Conservation (phyloP, 116 monocot genomes). For the Phalaenopsis hybrid region DNA sequence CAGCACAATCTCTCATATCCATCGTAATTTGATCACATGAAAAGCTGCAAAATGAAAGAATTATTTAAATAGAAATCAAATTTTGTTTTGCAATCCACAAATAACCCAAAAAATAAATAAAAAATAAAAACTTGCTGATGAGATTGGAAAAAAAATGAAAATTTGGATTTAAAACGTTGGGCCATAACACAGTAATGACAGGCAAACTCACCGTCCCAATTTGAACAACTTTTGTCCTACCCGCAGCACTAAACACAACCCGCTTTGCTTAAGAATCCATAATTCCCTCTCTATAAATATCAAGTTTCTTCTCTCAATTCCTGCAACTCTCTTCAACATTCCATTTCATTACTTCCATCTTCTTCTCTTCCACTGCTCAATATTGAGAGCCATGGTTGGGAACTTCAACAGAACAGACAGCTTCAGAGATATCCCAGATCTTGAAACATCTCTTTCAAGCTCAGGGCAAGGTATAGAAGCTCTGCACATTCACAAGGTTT, state of each 20-base stretch:
- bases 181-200: background rate
- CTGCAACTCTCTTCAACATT: background rate
- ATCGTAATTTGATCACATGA: background rate
- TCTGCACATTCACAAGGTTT: slow-evolving; percentile 58
- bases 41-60: background rate
- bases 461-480: background rate
- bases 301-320: background rate
- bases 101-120: background rate
- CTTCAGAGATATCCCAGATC: slow-evolving; percentile 26
- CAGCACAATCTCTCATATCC: background rate
- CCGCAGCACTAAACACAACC: background rate
- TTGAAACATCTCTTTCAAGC: slow-evolving; percentile 27
- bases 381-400: slow-evolving; percentile 25
- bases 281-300: background rate
- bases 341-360: background rate
- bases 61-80: background rate
- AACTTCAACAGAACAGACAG: slow-evolving; percentile 40
- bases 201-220: background rate
- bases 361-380: background rate
- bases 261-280: background rate
- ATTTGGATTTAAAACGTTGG: background rate
- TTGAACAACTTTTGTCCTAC: background rate
- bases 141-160: background rate
- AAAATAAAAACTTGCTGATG: background rate
- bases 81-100: background rate